phyloP scores from a whole-genome alignment of 2,329 filamentous ascomycete genomes.

The Aspergillus puulaauensis region DNA sequence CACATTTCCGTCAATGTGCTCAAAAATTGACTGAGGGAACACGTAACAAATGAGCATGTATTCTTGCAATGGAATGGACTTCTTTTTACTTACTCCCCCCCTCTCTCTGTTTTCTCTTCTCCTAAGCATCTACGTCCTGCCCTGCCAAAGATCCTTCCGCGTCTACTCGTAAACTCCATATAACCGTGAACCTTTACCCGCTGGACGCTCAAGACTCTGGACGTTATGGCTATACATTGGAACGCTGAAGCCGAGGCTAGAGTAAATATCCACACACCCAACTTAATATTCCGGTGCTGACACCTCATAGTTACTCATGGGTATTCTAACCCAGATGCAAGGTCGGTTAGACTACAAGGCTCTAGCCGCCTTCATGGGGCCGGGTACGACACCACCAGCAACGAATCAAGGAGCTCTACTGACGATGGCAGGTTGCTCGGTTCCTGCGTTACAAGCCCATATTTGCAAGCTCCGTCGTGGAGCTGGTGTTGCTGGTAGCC shows the following conservation, averaged over 20 bases:
- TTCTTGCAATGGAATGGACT: too few species aligned
- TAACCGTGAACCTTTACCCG: too few species aligned
- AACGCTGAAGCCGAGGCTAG: constrained; percentile 1
- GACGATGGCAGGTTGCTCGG: background rate
- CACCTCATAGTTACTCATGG: constrained; percentile 6
- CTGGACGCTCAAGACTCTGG: too few species aligned
- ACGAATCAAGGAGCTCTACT: background rate
- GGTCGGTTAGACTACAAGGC: constrained; percentile 3
- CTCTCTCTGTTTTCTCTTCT: too few species aligned
- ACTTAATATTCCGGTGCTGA: background rate
- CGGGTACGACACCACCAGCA: background rate
- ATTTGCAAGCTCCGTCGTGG: constrained; percentile 5
- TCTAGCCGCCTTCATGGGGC: constrained; percentile 3
- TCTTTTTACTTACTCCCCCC: too few species aligned
- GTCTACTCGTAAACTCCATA: too few species aligned
- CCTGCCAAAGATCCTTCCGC: too few species aligned
- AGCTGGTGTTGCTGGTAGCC: background rate
- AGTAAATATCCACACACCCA: background rate
- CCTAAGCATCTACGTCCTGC: too few species aligned
- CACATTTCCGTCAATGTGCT: too few species aligned
- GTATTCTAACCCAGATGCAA: constrained; percentile 2
- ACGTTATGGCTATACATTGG: constrained; percentile 2
- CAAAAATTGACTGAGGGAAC: too few species aligned
- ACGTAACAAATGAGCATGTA: too few species aligned
- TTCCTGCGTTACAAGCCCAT: background rate